Evolutionary conservation across 2,329 filamentous ascomycete genomes (phyloP).

Genomic region (Microcyclospora tardicrescens): DNA sequence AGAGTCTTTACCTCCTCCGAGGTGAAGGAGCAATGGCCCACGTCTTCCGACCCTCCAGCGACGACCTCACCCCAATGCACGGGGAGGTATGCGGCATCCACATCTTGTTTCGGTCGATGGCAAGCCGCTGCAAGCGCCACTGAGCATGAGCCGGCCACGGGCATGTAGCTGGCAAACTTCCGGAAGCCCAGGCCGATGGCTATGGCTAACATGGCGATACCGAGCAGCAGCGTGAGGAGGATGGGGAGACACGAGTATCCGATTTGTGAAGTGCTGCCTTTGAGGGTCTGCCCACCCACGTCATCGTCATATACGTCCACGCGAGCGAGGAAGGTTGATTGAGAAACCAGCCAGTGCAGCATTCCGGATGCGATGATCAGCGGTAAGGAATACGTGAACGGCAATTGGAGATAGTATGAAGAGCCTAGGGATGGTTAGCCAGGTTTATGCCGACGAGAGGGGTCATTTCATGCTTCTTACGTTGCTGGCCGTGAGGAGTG

Average conservation of each 20-base stretch:
- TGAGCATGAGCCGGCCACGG: constrained; percentile 9
- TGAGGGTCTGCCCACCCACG: too few species aligned
- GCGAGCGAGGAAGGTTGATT: constrained; percentile 30
- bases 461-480: too few species aligned
- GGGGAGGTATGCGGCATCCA: constrained; percentile 8
- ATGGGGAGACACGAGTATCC: constrained; percentile 3
- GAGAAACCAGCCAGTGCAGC: constrained; percentile 34
- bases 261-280: background rate
- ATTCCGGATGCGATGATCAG: constrained; percentile 20
- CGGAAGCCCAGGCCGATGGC: constrained; percentile 4
- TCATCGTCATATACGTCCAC: constrained; percentile 14
- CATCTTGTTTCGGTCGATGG: constrained; percentile 8
- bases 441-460: constrained; percentile 20
- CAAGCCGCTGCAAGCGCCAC: constrained; percentile 11
- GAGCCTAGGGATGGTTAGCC: too few species aligned
- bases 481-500: constrained; percentile 23
- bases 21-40: too few species aligned
- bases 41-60: too few species aligned
- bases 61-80: constrained; percentile 12
- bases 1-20: too few species aligned
- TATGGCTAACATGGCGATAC: constrained; percentile 1
- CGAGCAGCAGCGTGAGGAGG: constrained; percentile 1
- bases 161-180: constrained; percentile 7
- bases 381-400: too few species aligned
- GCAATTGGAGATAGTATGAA: too few species aligned